Conservation (phyloP, 768 basidiomycete genomes). For the Pleurotus djamor region DNA sequence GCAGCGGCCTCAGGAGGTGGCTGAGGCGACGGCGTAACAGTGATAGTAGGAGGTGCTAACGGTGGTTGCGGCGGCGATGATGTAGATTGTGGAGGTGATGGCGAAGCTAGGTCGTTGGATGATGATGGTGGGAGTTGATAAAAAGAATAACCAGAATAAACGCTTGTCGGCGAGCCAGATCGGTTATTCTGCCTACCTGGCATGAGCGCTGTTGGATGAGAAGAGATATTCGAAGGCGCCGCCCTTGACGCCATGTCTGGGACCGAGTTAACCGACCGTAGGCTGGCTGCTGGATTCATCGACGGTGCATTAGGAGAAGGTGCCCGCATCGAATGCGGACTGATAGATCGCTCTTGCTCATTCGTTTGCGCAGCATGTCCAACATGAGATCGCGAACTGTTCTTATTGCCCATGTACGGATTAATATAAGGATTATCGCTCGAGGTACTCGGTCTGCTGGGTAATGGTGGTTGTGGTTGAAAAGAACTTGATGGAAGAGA, state of each 20-base stretch:
- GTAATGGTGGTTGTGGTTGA: conserved; percentile 6
- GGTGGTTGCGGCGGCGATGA: neutral
- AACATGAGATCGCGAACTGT: neutral
- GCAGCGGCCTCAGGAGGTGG: conserved; percentile 3
- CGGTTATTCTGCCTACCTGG: conserved; percentile 33
- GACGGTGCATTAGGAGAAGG: conserved; percentile 4
- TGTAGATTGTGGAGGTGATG: neutral
- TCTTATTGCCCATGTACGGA: conserved; percentile 4
- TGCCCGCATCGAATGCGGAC: neutral
- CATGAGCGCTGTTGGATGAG: conserved; percentile 17
- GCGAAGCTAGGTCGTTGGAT: conserved; percentile 15
- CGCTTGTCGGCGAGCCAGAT: conserved; percentile 30
- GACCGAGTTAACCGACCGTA: neutral
- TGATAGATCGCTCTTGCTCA: neutral
- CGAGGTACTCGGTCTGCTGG: conserved; percentile 11
- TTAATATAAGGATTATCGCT: conserved; percentile 12
- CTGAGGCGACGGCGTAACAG: conserved; percentile 12
- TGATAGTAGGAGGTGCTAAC: conserved; percentile 10
- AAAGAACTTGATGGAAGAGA: conserved; percentile 7
- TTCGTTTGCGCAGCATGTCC: neutral
- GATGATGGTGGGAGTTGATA: conserved; percentile 54
- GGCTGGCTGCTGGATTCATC: neutral
- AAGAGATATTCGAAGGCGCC: conserved; percentile 2
- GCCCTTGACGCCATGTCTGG: conserved; percentile 7
- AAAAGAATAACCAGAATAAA: conserved; percentile 69